Base-by-base conservation (phyloP, 139 green algal species). In the Edaphochlamys debaryana region DNA sequence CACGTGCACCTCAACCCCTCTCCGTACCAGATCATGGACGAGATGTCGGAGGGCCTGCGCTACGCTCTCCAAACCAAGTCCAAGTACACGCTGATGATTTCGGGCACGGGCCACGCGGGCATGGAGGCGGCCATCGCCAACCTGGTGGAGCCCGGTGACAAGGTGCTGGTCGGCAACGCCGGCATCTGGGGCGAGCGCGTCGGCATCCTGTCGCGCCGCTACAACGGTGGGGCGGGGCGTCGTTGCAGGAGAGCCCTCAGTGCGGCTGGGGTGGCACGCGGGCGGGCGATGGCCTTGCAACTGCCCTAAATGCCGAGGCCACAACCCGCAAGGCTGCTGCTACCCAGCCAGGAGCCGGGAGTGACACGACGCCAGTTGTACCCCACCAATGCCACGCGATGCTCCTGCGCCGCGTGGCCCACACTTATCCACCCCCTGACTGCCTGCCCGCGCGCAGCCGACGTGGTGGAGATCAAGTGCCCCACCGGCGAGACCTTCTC, bases 111-210 rank as follows among this genome's bases (percentile, higher is more conserved):
- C 34, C 94, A 98, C 60, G 93, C 92, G n/a, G 96, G 94, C 83
- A 99, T 99, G 96, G 96, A 99, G 87, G 93, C 94, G 6, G 86
- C 84, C 60, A 95, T 99, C 69, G 92, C 94, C 62, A 98, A 98
- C 89, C 86, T 98, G 67, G 84, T 99, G 54, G 96, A 98, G 91
- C 94, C 96, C 30, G 96, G 96, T 4, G 94, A 98, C 75, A 96
- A 90, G 58, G 93, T 88, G 41, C 48, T 92, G 25, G 82, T 92
- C 30, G 88, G 82, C 37, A 85, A 85, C 45, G 41, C 88, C 23
- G 94, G 95, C 75, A 98, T 99, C 89, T 99, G 96, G 96, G 96
- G 96, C 32, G 80, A 92, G 86, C 94, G 96, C 32, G 94, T 98
- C 23, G 89, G 76, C 30, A 94, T 98, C 77, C 92, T 99, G 87